Conservation (phyloP, 345 rosid genomes). For the Citrus reticulata region DNA sequence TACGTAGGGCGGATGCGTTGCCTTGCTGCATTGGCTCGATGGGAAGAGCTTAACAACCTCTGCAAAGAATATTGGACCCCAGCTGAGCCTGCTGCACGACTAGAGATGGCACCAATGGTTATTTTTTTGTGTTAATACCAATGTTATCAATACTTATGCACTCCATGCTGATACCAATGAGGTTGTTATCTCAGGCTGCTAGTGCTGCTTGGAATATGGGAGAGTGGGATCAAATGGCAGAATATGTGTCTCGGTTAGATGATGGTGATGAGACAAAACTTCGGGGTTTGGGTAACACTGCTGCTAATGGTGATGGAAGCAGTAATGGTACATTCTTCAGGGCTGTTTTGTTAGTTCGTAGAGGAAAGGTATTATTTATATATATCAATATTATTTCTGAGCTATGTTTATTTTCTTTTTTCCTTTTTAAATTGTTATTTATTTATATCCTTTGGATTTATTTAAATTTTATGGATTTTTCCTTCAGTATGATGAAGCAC, state of each 20-base stretch:
- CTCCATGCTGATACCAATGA: constrained; percentile 15
- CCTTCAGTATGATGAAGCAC: constrained; percentile 87
- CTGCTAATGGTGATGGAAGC: constrained; percentile 88
- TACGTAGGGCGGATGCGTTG: constrained; percentile 88
- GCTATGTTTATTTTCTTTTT: background rate
- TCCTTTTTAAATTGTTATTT: background rate
- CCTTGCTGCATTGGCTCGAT: constrained; percentile 96
- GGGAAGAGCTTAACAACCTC: constrained; percentile 94
- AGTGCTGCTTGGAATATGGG: constrained; percentile 99
- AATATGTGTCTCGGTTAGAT: constrained; percentile 89
- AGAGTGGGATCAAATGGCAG: constrained; percentile 99
- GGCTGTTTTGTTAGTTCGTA: constrained; percentile 84
- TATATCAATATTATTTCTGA: background rate
- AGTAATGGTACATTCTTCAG: constrained; percentile 95
- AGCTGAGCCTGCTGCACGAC: constrained; percentile 91
- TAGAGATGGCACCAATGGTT: constrained; percentile 99
- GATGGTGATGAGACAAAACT: constrained; percentile 95
- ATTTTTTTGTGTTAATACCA: constrained; percentile 25
- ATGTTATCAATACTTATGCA: constrained; percentile 6
- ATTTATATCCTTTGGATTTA: background rate
- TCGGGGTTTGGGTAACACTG: constrained; percentile 76
- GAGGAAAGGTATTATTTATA: constrained; percentile 54
- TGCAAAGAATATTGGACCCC: constrained; percentile 99
- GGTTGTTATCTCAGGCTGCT: constrained; percentile 63
- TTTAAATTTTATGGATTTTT: constrained; percentile 4